Percentiles rank a stretch among this genome's conserved stretches.
These are phyloP conservation scores for Cladobotryum protrusum DNA, from an alignment of 2,329 filamentous ascomycete species.

Conservation along the genomic window DNA sequence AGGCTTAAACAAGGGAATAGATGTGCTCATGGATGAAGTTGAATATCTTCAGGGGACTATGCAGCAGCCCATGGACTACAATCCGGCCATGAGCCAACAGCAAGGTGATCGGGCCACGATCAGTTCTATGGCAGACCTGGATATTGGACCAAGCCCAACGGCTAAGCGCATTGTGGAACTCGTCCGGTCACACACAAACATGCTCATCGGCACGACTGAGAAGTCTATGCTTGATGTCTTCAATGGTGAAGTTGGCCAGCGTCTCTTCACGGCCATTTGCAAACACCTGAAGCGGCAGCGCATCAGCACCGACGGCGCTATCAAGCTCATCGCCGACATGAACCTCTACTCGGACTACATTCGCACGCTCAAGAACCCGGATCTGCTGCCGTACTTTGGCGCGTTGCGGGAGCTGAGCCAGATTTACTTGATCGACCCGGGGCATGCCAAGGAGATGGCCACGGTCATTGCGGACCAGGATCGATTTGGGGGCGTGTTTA, in stretches of 20 bases:
- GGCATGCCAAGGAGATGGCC: slow-evolving; percentile 87
- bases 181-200: slow-evolving; percentile 80
- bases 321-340: slow-evolving; percentile 94
- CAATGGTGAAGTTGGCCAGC: slow-evolving; percentile 92
- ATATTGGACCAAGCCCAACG: slow-evolving; percentile 67
- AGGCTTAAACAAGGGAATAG: slow-evolving; percentile 93
- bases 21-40: slow-evolving; percentile 96
- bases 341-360: slow-evolving; percentile 88
- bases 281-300: slow-evolving; percentile 97
- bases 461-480: slow-evolving; percentile 88
- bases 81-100: slow-evolving; percentile 46
- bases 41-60: slow-evolving; percentile 90
- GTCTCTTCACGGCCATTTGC: slow-evolving; percentile 85
- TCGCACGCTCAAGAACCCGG: slow-evolving; percentile 70
- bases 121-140: slow-evolving; percentile 27
- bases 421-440: slow-evolving; percentile 84
- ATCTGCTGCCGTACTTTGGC: slow-evolving; percentile 83
- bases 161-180: slow-evolving; percentile 77
- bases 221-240: slow-evolving; percentile 98
- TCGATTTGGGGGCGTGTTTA: slow-evolving; percentile 85
- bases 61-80: slow-evolving; percentile 83
- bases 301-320: slow-evolving; percentile 79
- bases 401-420: slow-evolving; percentile 88
- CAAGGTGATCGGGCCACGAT: slow-evolving; percentile 7
- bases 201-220: slow-evolving; percentile 91